Base-by-base conservation (phyloP, 805 yeast genomes). In the Priceomyces haplophilus region DNA sequence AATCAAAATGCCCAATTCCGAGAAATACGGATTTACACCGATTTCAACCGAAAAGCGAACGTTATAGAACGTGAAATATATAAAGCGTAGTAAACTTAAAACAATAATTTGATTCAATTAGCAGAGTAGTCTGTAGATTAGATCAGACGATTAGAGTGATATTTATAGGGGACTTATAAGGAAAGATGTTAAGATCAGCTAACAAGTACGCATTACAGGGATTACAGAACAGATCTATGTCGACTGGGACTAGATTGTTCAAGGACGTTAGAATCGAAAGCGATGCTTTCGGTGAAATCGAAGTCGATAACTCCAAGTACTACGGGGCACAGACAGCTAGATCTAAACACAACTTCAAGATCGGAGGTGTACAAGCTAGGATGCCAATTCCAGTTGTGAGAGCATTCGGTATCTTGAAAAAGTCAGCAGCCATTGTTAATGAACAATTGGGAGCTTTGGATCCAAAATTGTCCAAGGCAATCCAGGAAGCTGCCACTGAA, bases 311-410 rank as follows among this genome's bases (percentile, higher is more conserved):
- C 50, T 78, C 86, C 56, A 82, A 79, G 65, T 91, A 91, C 77
- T 91, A 97, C 91, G 99, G 99, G 47, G 98, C 98, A 35, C 99
- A 93, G 72, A 93, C 99, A 48, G 90, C 86, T 60, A 82, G 98
- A 70, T 90, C 98, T 16, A 77, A 81, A 54, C 84, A 82, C 69
- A 93, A 93, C 78, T 93, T 93, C 78, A 86, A 89, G 69, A 93
- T 93, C 58, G 99, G 99, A 52, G 97, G 97, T 45, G 75, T 78
- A 13, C 80, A 89, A 54, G 98, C 93, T 63, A 77, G 79, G 49
- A 83, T 91, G 84, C 98, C 98, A 41, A 82, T 80, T 54, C 97
- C 98, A 21, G 78, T 93, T 43, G 83, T 93, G 54, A 79, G 76
- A 54, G 96, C 99, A 2, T 93, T 91, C 60, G 99, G 99, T 69